Base-by-base conservation (phyloP, 2,329 filamentous ascomycete species). In the Phaeosphaeria sp. region DNA sequence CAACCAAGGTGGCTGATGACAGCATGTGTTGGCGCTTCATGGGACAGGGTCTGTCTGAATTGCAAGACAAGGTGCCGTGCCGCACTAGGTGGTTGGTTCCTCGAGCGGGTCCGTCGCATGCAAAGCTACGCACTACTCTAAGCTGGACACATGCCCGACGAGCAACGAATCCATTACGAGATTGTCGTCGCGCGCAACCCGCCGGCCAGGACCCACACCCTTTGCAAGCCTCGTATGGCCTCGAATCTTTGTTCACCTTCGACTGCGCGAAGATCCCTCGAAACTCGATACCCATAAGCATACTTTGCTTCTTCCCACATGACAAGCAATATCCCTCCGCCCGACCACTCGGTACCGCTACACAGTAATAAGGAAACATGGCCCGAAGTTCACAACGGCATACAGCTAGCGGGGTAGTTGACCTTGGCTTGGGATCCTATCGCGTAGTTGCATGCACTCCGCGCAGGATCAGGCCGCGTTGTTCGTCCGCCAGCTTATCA, bases 321-420 rank as follows among this genome's bases (percentile, higher is more conserved):
- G 47, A 33, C 22, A 40, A 20, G 25, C 30, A 46, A 43, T 18
- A 21, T 42, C 49, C 18, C 5, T 20, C 27, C 27, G 20, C 40
- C 44, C 47, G 11, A 44, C n/a, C 11, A 57, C 4, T 17, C 22
- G 42, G 44, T 17, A 49, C 53, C 49, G 42, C 50, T 51, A 51
- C 45, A 55, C 43, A 51, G 40, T 46, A 54, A 51, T 50, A 51
- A 43, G 56, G 50, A 55, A 51, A 47, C 45, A 57, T 55, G 55
- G 49, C 52, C 57, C 54, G 59, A 61, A 57, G 56, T 51, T 51
- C 49, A 49, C 56, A 20, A 60, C 49, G 51, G 39, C 49, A 55
- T 57, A 58, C 51, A 25, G 46, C 51, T 62, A 44, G 73, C 72
- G 72, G 73, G 73, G 72, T 74, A 73, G 56, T 50, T 50, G 61